Conservation (phyloP, 352 stramenopile species). For the Phytophthora tentaculata region DNA sequence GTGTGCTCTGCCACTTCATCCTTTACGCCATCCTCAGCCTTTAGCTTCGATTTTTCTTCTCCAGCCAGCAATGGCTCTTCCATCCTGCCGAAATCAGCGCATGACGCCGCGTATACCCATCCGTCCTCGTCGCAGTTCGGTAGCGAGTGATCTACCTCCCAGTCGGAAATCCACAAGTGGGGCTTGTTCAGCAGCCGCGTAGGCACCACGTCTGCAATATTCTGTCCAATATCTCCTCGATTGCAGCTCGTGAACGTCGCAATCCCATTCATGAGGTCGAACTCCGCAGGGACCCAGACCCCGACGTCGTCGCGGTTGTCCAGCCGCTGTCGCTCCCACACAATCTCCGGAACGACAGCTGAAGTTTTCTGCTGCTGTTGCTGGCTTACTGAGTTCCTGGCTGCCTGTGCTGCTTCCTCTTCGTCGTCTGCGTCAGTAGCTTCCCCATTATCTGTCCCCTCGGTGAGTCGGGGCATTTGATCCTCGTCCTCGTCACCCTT, state of each 20-base stretch:
- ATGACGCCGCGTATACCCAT: conserved; percentile 70
- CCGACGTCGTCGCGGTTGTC: conserved; percentile 24
- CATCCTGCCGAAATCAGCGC: conserved; percentile 42
- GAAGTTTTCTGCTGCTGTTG: conserved; percentile 35
- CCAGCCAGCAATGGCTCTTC: conserved; percentile 9
- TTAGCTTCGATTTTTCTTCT: conserved; percentile 6
- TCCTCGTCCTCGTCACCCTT: conserved; percentile 35
- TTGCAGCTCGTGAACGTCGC: conserved; percentile 71
- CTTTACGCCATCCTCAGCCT: conserved; percentile 4
- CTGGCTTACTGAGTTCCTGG: conserved; percentile 34
- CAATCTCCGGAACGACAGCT: conserved; percentile 51
- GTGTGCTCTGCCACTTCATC: conserved; percentile 5
- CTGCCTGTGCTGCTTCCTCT: conserved; percentile 28
- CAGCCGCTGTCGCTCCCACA: conserved; percentile 61
- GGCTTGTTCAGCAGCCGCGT: conserved; percentile 70
- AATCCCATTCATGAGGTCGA: conserved; percentile 49
- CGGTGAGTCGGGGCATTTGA: conserved; percentile 34
- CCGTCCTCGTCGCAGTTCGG: conserved; percentile 64
- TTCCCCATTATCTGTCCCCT: conserved; percentile 37
- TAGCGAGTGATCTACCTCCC: conserved; percentile 64
- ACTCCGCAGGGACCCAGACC: conserved; percentile 44
- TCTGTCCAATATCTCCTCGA: conserved; percentile 59
- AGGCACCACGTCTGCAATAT: conserved; percentile 69
- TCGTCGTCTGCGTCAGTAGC: conserved; percentile 45
- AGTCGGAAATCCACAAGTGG: conserved; percentile 75